Conservation (phyloP, 1,284 basidiomycete species). For the Rhodotorula sp. region DNA sequence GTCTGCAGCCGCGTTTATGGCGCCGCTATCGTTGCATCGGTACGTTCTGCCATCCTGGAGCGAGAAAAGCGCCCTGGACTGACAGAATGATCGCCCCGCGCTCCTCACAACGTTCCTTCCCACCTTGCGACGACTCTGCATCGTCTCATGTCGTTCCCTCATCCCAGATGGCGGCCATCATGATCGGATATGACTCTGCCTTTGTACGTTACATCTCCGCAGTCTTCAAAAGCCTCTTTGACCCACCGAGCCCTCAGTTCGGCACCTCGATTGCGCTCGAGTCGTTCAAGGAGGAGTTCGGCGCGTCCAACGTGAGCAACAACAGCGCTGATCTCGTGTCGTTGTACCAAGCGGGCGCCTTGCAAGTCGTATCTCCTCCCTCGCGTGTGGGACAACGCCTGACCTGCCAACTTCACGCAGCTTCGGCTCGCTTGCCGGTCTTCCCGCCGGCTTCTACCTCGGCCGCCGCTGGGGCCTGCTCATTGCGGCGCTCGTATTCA, state of each 20-base stretch:
- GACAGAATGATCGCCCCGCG: no score
- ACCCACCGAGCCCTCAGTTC: conserved; percentile 22
- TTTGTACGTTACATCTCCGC: conserved; percentile 32
- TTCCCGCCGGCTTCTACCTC: conserved; percentile 21
- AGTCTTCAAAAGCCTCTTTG: background rate
- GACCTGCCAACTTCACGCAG: no score
- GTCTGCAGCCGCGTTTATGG: conserved; percentile 12
- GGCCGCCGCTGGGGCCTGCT: conserved; percentile 44
- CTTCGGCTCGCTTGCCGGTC: conserved; percentile 29
- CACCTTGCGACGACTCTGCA: no score
- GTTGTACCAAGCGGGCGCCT: conserved; percentile 29
- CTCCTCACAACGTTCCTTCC: no score
- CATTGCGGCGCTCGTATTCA: conserved; percentile 44
- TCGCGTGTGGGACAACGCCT: no score
- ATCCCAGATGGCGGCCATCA: conserved; percentile 22
- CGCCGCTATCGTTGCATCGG: conserved; percentile 33
- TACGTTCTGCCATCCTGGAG: background rate
- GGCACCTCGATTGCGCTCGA: conserved; percentile 45
- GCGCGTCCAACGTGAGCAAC: background rate
- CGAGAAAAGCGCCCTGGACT: no score
- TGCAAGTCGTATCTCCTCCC: no score
- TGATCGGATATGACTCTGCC: conserved; percentile 25
- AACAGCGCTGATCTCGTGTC: conserved; percentile 20
- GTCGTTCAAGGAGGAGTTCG: conserved; percentile 47
- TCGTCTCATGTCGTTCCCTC: background rate